Percentiles rank a stretch among this genome's conserved stretches.
phyloP scores from a whole-genome alignment of 1,284 basidiomycete genomes.

The Trichosporon sp. region DNA sequence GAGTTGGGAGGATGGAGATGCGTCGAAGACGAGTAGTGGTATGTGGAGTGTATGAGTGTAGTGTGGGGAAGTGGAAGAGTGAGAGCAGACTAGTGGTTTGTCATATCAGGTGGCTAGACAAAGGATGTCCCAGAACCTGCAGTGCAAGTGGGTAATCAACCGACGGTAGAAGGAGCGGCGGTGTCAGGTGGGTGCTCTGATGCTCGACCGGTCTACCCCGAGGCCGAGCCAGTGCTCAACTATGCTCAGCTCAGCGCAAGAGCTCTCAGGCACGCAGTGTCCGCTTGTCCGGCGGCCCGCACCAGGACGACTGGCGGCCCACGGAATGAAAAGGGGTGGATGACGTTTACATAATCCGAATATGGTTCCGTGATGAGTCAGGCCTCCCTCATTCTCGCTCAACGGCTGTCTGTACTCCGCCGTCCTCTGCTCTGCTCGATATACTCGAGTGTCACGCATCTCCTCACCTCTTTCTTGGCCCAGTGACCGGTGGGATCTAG shows the following conservation, averaged over 20 bases:
- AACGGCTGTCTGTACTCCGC: not conserved
- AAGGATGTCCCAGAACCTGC: not conserved
- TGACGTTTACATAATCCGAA: not conserved
- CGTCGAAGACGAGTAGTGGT: no score
- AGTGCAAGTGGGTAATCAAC: not conserved
- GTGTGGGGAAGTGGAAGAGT: not conserved
- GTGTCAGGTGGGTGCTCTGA: not conserved
- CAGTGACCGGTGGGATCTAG: no score
- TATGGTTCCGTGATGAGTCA: conserved; percentile 5
- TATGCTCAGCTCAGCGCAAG: no score
- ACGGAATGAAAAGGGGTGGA: not conserved
- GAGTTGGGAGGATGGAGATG: no score
- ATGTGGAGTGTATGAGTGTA: no score
- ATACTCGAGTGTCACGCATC: not conserved
- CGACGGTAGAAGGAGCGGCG: not conserved
- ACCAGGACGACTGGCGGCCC: not conserved
- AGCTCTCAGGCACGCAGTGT: not conserved
- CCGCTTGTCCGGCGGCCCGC: not conserved
- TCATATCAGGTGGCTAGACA: conserved; percentile 1
- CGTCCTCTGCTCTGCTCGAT: not conserved
- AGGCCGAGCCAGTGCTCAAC: not conserved
- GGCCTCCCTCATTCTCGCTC: not conserved
- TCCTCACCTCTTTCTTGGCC: not conserved
- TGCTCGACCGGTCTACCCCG: conserved; percentile 1
- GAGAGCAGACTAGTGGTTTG: not conserved